A percentile compares a stretch with the other conserved stretches of the same genome.
phyloP scores from a whole-genome alignment of 169 alveolate genomes.

The Neospora caninum region DNA sequence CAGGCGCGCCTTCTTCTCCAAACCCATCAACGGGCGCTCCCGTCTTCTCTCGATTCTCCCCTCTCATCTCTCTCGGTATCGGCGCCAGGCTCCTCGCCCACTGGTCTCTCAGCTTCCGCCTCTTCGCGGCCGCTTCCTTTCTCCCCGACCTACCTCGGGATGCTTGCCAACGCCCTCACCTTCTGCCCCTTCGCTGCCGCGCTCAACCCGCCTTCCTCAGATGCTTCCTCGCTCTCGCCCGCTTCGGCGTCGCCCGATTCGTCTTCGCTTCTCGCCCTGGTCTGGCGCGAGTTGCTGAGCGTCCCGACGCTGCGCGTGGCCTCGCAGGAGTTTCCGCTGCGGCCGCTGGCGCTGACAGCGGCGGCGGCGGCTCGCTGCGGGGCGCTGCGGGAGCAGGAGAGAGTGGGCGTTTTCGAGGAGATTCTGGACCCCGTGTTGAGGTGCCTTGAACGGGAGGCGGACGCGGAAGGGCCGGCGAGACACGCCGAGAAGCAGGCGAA shows the following conservation, averaged over 20 bases:
- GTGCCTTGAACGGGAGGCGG: not conserved
- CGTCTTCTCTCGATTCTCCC: not conserved
- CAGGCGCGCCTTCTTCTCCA: not conserved
- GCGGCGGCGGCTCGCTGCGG: conserved; percentile 15
- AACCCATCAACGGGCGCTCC: not conserved
- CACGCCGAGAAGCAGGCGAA: not conserved
- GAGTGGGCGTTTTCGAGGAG: not conserved
- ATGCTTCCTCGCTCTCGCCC: too few species aligned
- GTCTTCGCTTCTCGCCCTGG: not conserved
- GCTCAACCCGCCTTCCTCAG: not conserved
- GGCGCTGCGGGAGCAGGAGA: not conserved
- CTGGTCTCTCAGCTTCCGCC: not conserved
- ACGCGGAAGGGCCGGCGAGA: not conserved
- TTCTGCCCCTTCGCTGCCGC: conserved; percentile 1
- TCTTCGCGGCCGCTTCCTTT: conserved; percentile 7
- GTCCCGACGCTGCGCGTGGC: not conserved
- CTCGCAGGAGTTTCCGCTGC: not conserved
- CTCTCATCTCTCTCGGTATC: not conserved
- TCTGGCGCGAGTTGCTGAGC: conserved; percentile 16
- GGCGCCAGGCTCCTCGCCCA: not conserved
- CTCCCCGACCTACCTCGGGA: not conserved
- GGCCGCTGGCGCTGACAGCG: conserved; percentile 6
- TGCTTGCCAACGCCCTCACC: conserved; percentile 24
- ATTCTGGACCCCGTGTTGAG: not conserved
- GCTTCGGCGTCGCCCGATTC: too few species aligned